Conservation (phyloP, 2,329 filamentous ascomycete species). For the Aspergillus niger region DNA sequence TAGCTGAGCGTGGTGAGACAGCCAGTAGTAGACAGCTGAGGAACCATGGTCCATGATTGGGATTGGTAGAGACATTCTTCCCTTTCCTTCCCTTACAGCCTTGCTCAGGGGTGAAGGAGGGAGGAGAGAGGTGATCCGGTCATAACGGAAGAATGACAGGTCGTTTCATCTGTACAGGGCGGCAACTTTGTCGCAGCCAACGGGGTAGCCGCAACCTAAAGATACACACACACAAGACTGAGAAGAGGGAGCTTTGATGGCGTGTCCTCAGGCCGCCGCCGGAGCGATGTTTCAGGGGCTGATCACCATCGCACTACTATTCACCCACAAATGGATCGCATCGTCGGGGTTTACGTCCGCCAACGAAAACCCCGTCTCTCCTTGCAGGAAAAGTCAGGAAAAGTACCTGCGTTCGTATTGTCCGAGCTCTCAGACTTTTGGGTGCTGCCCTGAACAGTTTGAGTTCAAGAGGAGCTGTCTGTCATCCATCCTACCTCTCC, state of each 20-base stretch:
- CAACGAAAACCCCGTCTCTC: slow-evolving; percentile 15
- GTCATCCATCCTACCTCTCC: background rate
- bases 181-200: slow-evolving; percentile 1
- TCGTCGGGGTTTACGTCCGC: slow-evolving; percentile 9
- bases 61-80: background rate
- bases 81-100: slow-evolving; percentile 17
- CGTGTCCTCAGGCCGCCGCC: background rate
- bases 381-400: slow-evolving; percentile 18
- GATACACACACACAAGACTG: background rate
- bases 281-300: slow-evolving; percentile 13
- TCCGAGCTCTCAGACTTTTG: background rate
- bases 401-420: background rate
- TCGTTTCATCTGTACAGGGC: slow-evolving; percentile 20
- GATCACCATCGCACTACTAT: background rate
- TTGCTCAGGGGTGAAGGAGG: slow-evolving; percentile 12
- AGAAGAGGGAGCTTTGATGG: background rate
- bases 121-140: background rate
- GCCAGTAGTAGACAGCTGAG: slow-evolving; percentile 4
- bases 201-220: slow-evolving; percentile 4
- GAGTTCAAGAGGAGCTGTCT: background rate
- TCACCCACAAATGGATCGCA: slow-evolving; percentile 2
- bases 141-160: slow-evolving; percentile 18
- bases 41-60: background rate
- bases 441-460: background rate
- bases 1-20: slow-evolving; percentile 11